phyloP scores from a whole-genome alignment of 441 rosid genomes.

The Populus tomentosa region DNA sequence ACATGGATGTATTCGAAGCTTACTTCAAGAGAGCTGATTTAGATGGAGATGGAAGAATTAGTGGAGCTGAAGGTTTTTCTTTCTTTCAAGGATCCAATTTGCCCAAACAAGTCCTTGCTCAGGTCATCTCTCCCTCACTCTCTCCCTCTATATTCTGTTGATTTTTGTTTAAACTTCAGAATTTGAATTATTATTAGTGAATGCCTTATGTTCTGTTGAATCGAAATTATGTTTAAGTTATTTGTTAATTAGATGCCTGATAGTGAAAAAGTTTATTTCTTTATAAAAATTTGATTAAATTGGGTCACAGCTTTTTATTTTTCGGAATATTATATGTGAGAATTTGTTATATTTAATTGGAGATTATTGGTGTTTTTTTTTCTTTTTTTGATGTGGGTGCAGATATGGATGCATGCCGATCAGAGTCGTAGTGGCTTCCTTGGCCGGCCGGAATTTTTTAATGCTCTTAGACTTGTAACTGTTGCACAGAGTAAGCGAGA shows the following conservation, averaged over 20 bases:
- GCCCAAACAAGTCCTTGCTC: constrained; percentile 84
- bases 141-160: background rate
- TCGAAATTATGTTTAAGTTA: no score
- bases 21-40: constrained; percentile 91
- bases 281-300: background rate
- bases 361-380: background rate
- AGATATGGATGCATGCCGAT: constrained; percentile 92
- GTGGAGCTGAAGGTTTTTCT: constrained; percentile 86
- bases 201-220: no score
- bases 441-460: constrained; percentile 73
- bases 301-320: background rate
- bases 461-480: constrained; percentile 86
- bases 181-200: background rate
- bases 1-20: constrained; percentile 80
- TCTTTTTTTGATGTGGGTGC: constrained; percentile 17
- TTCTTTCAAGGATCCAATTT: constrained; percentile 92
- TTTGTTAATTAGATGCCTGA: no score
- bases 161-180: background rate
- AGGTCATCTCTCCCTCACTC: constrained; percentile 39
- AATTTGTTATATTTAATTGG: background rate
- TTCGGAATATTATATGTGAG: background rate
- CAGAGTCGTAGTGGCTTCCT: constrained; percentile 66
- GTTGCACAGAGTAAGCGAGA: constrained; percentile 96
- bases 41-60: constrained; percentile 92
- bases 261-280: no score